Evolutionary conservation across 192 early-diverging fungal genomes (phyloP).

Genomic region (Linnemannia hyalina): DNA sequence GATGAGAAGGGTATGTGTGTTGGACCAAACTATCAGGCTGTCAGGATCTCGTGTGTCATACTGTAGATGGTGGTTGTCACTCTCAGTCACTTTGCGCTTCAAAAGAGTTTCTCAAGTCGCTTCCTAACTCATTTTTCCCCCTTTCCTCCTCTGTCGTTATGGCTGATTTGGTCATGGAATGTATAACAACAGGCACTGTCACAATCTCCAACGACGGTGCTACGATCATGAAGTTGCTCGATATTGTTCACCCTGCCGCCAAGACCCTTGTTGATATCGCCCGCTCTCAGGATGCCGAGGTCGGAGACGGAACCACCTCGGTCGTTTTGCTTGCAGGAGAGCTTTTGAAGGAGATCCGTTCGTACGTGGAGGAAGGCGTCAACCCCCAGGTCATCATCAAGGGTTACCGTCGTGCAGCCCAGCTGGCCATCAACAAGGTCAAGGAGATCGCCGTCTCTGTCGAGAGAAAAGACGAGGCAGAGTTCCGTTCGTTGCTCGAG

Average conservation of each 20-base stretch:
- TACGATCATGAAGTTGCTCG: conserved; percentile 97
- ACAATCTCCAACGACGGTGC: conserved; percentile 99
- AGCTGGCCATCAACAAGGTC: conserved; percentile 91
- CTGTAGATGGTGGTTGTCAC: background rate
- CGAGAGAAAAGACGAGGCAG: conserved; percentile 83
- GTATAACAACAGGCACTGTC: conserved; percentile 72
- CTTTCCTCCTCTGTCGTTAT: background rate
- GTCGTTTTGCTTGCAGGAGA: conserved; percentile 98
- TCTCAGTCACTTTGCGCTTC: background rate
- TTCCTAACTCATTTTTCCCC: background rate
- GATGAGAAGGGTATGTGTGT: conserved; percentile 82
- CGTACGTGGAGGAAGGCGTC: conserved; percentile 94
- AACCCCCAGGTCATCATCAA: conserved; percentile 95
- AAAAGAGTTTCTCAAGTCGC: background rate
- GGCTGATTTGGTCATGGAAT: background rate
- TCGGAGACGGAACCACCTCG: conserved; percentile 98
- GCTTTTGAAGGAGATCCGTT: conserved; percentile 94
- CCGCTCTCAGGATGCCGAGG: conserved; percentile 98
- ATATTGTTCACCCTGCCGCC: conserved; percentile 98
- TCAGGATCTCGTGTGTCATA: background rate
- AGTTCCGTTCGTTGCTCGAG: conserved; percentile 90
- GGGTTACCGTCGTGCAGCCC: conserved; percentile 94
- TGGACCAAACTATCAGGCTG: background rate
- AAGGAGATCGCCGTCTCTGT: conserved; percentile 92
- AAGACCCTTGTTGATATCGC: conserved; percentile 99